Base-by-base conservation (phyloP, 371 early-diverging fungal genomes). In the Nematocida ausubeli region DNA sequence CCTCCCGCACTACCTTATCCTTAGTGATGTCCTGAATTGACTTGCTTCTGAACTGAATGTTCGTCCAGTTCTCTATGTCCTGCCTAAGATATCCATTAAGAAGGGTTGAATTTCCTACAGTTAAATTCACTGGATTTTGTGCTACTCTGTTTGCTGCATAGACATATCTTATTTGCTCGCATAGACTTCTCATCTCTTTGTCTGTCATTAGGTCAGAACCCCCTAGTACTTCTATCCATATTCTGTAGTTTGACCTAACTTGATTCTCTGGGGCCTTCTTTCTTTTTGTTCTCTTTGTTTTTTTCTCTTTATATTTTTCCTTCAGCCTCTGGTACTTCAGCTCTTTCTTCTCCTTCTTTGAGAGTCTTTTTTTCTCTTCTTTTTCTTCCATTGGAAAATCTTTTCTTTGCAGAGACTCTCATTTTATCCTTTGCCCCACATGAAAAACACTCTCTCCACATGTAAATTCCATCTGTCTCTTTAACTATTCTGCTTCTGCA, bases 111-210 rank as follows among this genome's bases (percentile, higher is more conserved):
- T 69, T 69, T 4, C 52, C 34, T 42, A 69, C 32, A 5, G 40
- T 44, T 19, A 69, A 16, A 39, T 69, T 34, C 12, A 69, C 70
- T 2, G 70, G 55, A 4, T 28, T 34, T 22, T 57, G 63, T 16
- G 35, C n/a, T 56, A 56, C 32, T 5, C 70, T 49, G 57, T 69
- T 69, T 6, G 35, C 30, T 7, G 42, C 57, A 44, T 69, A 69
- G 9, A 47, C 26, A 52, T 69, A 52, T 32, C 70, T 54, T 9
- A 69, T 69, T 30, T 69, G 70, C 70, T 56, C 55, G 12, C 28
- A 40, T 39, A 69, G 57, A 57, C 70, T 69, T 22, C 40, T 54
- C 70, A 69, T 69, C 22, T 69, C 70, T 69, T 69, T 69, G 7
- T 69, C 57, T 34, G 70, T 40, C 70, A 69, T 69, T 19, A 69